Conservation (phyloP, 78 protist genomes). For the Carpediemonas membranifera region DNA sequence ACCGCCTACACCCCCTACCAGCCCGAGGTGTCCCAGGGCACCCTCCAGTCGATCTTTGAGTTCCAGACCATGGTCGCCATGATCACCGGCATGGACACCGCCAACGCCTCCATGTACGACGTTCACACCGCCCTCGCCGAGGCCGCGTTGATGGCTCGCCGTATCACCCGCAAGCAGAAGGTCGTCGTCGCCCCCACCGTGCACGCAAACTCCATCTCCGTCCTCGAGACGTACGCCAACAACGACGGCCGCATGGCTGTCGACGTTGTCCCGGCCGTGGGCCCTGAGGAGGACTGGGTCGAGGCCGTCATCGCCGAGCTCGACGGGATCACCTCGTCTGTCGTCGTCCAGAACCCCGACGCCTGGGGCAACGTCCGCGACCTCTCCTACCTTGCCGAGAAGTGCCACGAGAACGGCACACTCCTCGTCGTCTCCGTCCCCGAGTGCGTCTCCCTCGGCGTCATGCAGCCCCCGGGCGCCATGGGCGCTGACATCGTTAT, state of each 20-base stretch:
- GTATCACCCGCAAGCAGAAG: slow-evolving; percentile 2
- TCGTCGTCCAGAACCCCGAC: slow-evolving; percentile 28
- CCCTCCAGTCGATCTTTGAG: slow-evolving; percentile 23
- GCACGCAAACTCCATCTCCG: slow-evolving; percentile 22
- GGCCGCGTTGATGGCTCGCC: slow-evolving; percentile 22
- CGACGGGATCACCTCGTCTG: slow-evolving; percentile 3
- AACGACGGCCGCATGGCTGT: no score
- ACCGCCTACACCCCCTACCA: slow-evolving; percentile 33
- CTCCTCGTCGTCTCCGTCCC: slow-evolving; percentile 1
- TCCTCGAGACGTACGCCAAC: no score
- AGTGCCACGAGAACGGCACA: slow-evolving; percentile 11
- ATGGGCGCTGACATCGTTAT: slow-evolving; percentile 27
- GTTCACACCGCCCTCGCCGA: slow-evolving; percentile 25
- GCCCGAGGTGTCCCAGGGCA: slow-evolving; percentile 26
- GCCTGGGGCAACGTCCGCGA: slow-evolving; percentile 1
- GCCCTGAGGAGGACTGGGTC: no score
- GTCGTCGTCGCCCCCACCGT: slow-evolving; percentile 9
- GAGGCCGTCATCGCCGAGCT: background rate
- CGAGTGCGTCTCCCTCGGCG: slow-evolving; percentile 9
- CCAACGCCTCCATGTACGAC: slow-evolving; percentile 36
- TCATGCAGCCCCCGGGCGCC: slow-evolving; percentile 9
- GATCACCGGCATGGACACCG: slow-evolving; percentile 5
- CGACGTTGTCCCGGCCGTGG: no score
- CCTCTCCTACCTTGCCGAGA: background rate
- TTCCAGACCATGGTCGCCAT: slow-evolving; percentile 1